Evolutionary conservation across 2,329 filamentous ascomycete genomes (phyloP).

Genomic region (Chaetomium olivaceum): DNA sequence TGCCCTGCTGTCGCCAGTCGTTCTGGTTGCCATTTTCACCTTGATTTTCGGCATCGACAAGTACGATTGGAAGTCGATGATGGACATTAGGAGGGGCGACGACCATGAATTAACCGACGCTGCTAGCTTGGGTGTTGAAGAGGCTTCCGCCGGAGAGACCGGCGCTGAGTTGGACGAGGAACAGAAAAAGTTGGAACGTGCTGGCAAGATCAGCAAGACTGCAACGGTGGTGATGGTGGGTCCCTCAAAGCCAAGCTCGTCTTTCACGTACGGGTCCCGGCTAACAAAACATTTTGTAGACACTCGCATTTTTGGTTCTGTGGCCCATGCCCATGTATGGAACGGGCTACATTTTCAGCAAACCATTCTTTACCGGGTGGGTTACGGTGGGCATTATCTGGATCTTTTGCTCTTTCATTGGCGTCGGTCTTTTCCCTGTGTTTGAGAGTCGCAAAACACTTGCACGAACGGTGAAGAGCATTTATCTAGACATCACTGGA

Average conservation of each 20-base stretch:
- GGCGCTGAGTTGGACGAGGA: conserved; percentile 46
- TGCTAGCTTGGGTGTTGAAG: conserved; percentile 66
- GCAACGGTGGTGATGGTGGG: conserved; percentile 39
- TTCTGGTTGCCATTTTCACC: conserved; percentile 77
- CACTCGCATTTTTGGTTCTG: conserved; percentile 71
- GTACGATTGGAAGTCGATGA: conserved; percentile 87
- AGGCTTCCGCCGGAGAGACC: conserved; percentile 52
- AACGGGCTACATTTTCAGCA: conserved; percentile 75
- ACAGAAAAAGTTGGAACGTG: conserved; percentile 37
- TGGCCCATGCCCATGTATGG: conserved; percentile 96
- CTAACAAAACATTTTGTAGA: conserved; percentile 39
- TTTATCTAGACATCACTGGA: conserved; percentile 60
- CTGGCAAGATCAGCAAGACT: conserved; percentile 39
- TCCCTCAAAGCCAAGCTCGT: not conserved
- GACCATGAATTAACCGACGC: conserved; percentile 69
- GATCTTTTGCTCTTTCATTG: conserved; percentile 71
- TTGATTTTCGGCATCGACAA: conserved; percentile 67
- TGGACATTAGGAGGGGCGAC: conserved; percentile 73
- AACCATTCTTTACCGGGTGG: conserved; percentile 82
- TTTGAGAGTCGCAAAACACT: conserved; percentile 76
- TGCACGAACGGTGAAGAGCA: conserved; percentile 58
- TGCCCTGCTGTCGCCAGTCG: conserved; percentile 72
- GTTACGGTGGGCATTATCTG: conserved; percentile 75
- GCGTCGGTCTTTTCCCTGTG: conserved; percentile 78
- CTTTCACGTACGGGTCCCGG: not conserved